Evolutionary conservation across 257 asterid genomes (phyloP), one percentile per base, ranked within the genome.

Genomic region (Plantago major): DNA sequence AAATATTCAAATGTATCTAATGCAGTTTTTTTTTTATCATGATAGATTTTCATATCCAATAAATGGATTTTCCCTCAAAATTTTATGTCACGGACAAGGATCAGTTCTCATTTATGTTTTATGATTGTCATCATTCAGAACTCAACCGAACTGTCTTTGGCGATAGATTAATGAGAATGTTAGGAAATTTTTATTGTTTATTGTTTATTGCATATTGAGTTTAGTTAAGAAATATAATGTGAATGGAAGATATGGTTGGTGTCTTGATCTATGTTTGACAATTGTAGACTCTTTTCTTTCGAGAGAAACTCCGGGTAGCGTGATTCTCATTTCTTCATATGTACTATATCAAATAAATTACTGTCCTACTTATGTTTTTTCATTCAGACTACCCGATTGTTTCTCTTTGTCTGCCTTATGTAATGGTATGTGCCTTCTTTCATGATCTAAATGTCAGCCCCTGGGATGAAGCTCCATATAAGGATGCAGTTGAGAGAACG

Each of bases 381-480:
- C 66, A 18, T 28, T 10, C 55, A 28, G 44, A 58, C 19, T 67
- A 38, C 46, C 26, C 70, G 11, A 71, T 38, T 59, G 44, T 46
- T 63, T 33, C 54, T 72, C 53, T n/a, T n/a, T 52, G 22, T 42
- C 42, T 47, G 52, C 53, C 38, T 64, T 60, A 40, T 51, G 62
- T 72, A 50, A 68, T 50, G 37, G 60, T 62, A 45, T 42, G 33
- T 79, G 67, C 43, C 66, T 72, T 64, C 40, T 67, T 70, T 42
- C 4, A 51, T 74, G 69, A 30, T 79, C 75, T 69, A 59, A 70
- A 62, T 76, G 70, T 46, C 80, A 93, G 99, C 60, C 97, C 97
- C 47, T 93, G 95, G 96, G 84, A 79, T 58, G 92, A 83, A 72
- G 73, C 82, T 78, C 99, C 97, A 73, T 93, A 89, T 60, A 82